These are phyloP conservation scores for Cardamine chenopodiifolia DNA, from an alignment of 345 rosid genomes.

Conservation along the genomic window DNA sequence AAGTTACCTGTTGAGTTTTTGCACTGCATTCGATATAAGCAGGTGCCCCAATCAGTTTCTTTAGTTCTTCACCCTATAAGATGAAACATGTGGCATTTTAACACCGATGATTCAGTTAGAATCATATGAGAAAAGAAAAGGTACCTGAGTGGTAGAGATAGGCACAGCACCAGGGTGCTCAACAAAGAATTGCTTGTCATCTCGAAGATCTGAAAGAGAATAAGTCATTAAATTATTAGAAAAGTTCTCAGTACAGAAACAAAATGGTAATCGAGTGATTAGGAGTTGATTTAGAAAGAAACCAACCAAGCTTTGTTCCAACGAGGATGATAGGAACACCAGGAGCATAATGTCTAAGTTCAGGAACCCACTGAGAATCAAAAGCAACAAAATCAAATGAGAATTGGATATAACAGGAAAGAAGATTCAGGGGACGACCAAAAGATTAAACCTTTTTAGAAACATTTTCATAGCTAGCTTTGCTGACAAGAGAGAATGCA, in stretches of 20 bases:
- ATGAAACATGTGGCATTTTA: neutral
- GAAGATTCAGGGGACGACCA: neutral
- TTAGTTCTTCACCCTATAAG: conserved; percentile 81
- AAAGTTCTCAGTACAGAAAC: neutral
- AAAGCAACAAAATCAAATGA: conserved; percentile 26
- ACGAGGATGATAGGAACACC: conserved; percentile 84
- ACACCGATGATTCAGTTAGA: neutral
- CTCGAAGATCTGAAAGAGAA: conserved; percentile 70
- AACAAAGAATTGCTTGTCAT: conserved; percentile 66
- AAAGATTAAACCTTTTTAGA: conserved; percentile 66
- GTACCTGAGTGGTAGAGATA: conserved; percentile 76
- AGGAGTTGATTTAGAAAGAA: neutral
- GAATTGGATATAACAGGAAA: neutral
- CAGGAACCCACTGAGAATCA: conserved; percentile 82
- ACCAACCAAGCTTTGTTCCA: conserved; percentile 44
- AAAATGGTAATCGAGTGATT: neutral
- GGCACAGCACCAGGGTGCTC: conserved; percentile 84
- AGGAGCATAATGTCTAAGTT: conserved; percentile 90
- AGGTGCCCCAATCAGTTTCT: conserved; percentile 77
- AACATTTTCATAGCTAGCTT: conserved; percentile 90
- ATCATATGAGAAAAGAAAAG: neutral
- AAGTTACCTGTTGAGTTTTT: conserved; percentile 78
- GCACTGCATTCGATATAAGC: conserved; percentile 88
- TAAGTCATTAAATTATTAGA: too few species aligned
- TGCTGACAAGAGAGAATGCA: conserved; percentile 90